Percentiles rank a stretch among this genome's conserved stretches.
Evolutionary conservation across 116 monocot genomes (phyloP).

Genomic region (Posidonia oceanica): DNA sequence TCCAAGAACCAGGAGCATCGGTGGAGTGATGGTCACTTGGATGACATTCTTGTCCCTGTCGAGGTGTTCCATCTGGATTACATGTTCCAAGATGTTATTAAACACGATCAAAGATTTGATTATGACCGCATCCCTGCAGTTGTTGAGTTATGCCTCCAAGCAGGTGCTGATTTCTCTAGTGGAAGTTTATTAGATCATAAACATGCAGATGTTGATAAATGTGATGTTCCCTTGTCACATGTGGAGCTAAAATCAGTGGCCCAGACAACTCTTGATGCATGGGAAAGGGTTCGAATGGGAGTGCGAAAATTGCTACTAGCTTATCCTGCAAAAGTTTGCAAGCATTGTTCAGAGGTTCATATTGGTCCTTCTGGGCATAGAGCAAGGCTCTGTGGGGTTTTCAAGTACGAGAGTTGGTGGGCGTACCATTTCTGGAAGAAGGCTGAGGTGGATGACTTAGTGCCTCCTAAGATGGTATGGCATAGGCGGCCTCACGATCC

Average conservation of each 20-base stretch:
- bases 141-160: conserved; percentile 79
- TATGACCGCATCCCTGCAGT: conserved; percentile 65
- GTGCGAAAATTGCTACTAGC: conserved; percentile 66
- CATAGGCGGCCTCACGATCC: conserved; percentile 80
- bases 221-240: neutral
- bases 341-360: conserved; percentile 80
- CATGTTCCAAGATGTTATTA: conserved; percentile 66
- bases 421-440: conserved; percentile 75
- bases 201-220: neutral
- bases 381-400: conserved; percentile 78
- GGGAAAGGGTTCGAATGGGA: conserved; percentile 65
- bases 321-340: conserved; percentile 81
- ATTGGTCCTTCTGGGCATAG: conserved; percentile 87
- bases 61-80: conserved; percentile 59
- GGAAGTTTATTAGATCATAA: conserved; percentile 11
- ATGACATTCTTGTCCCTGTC: conserved; percentile 62
- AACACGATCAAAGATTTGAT: conserved; percentile 72
- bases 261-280: conserved; percentile 66
- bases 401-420: conserved; percentile 65
- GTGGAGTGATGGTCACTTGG: conserved; percentile 43
- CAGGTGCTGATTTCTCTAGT: conserved; percentile 46
- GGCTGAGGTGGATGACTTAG: conserved; percentile 63
- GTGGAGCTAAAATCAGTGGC: conserved; percentile 28
- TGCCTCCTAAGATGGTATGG: conserved; percentile 75
- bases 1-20: conserved; percentile 36